These are phyloP conservation scores for Pestalotiopsis sp. DNA, from an alignment of 2,329 filamentous ascomycete genomes.

Conservation along the genomic window DNA sequence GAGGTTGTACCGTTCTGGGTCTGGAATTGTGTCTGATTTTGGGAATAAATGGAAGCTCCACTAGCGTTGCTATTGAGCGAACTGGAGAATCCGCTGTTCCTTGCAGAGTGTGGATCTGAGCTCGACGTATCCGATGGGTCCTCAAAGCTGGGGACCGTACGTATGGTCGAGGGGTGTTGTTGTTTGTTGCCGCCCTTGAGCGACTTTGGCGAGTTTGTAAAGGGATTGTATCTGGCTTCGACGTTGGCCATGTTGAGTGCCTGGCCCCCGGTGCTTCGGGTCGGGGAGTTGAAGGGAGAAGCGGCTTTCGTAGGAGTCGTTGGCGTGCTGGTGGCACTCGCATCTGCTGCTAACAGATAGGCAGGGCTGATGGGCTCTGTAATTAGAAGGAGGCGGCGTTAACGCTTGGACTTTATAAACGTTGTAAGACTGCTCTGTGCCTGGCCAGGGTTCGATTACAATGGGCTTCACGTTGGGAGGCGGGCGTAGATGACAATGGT, in stretches of 20 bases:
- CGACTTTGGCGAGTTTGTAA: constrained; percentile 15
- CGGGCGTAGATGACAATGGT: not conserved
- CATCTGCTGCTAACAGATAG: constrained; percentile 13
- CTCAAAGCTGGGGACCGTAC: constrained; percentile 60
- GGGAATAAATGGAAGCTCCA: constrained; percentile 44
- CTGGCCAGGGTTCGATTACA: not conserved
- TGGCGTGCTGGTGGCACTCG: not conserved
- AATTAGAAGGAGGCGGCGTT: not conserved
- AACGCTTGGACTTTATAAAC: not conserved
- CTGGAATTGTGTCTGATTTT: constrained; percentile 29
- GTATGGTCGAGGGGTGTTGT: constrained; percentile 51
- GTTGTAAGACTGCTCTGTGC: not conserved
- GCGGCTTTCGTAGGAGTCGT: not conserved
- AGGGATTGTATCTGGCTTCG: constrained; percentile 15
- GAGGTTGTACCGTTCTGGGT: constrained; percentile 33
- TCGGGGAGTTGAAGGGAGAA: constrained; percentile 3
- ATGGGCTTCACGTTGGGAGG: not conserved
- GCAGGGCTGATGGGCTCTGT: constrained; percentile 11
- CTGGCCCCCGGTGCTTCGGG: not conserved
- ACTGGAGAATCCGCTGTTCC: constrained; percentile 57
- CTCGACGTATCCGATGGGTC: constrained; percentile 42
- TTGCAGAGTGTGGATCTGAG: constrained; percentile 39
- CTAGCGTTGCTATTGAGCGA: constrained; percentile 58
- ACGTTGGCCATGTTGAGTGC: constrained; percentile 7
- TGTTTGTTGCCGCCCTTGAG: constrained; percentile 25